Evolutionary conservation across 768 basidiomycete genomes (phyloP).

Genomic region (Lactarius trivialis): DNA sequence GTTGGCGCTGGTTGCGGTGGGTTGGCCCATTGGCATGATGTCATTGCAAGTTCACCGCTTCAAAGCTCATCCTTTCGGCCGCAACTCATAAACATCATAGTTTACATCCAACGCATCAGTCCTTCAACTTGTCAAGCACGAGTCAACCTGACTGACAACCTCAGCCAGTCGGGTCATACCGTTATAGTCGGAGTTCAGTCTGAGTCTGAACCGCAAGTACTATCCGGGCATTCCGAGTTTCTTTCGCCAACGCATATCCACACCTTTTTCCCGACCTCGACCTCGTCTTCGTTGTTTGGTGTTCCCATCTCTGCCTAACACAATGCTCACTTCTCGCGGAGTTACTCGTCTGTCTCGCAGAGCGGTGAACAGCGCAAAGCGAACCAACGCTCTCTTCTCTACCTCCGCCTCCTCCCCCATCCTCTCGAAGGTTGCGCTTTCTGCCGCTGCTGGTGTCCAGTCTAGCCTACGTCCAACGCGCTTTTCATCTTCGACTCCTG

Average conservation of each 20-base stretch:
- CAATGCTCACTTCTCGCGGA: constrained; percentile 85
- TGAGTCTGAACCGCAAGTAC: constrained; percentile 15
- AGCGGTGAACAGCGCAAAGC: constrained; percentile 68
- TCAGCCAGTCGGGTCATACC: not conserved
- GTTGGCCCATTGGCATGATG: not conserved
- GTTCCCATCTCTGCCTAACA: constrained; percentile 33
- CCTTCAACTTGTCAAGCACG: not conserved
- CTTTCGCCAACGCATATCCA: constrained; percentile 17
- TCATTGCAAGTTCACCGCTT: not conserved
- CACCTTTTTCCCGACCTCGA: constrained; percentile 22
- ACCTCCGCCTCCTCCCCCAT: constrained; percentile 51
- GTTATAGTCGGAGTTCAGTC: constrained; percentile 15
- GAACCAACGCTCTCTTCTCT: constrained; percentile 75
- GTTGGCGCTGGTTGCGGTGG: not conserved
- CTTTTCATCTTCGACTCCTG: constrained; percentile 43
- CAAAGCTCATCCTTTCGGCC: not conserved
- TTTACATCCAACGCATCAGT: not conserved
- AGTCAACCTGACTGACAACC: not conserved
- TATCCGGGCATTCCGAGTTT: not conserved
- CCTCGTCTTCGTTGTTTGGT: constrained; percentile 16
- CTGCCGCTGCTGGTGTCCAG: constrained; percentile 40
- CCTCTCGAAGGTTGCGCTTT: constrained; percentile 46
- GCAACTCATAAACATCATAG: not conserved
- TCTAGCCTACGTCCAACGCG: constrained; percentile 44
- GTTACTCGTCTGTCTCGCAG: constrained; percentile 83